Percentiles rank a stretch among this genome's conserved stretches.
phyloP scores from a whole-genome alignment of 1,284 basidiomycete species.

The Ganoderma leucocontextum region DNA sequence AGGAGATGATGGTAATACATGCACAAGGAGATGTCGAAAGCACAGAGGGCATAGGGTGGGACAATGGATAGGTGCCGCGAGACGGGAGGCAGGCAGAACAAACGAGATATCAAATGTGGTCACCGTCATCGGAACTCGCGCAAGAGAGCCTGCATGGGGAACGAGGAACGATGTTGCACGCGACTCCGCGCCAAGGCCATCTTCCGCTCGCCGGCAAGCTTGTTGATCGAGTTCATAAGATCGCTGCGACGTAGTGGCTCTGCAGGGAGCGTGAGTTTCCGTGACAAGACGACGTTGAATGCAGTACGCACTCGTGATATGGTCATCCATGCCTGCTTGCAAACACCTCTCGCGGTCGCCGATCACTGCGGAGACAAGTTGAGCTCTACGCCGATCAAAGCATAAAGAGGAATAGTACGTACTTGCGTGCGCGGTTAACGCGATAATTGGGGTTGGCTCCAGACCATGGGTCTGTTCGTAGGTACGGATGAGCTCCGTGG shows the following conservation, averaged over 20 bases:
- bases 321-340: conserved; percentile 88
- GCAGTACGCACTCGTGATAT: conserved; percentile 74
- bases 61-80: conserved; percentile 4
- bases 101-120: background rate
- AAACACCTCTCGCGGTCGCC: conserved; percentile 94
- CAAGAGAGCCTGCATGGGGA: conserved; percentile 34
- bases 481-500: conserved; percentile 81
- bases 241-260: conserved; percentile 81
- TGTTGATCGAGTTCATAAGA: conserved; percentile 80
- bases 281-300: background rate
- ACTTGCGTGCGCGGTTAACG: conserved; percentile 93
- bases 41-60: conserved; percentile 11
- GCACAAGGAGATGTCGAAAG: conserved; percentile 15
- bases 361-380: conserved; percentile 70
- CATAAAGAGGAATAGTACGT: conserved; percentile 43
- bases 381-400: background rate
- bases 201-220: conserved; percentile 63
- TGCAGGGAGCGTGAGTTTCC: conserved; percentile 41
- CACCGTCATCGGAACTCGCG: conserved; percentile 37
- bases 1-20: conserved; percentile 34
- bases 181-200: conserved; percentile 35
- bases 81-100: background rate
- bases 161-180: conserved; percentile 32
- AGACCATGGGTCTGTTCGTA: conserved; percentile 84
- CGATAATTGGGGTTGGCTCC: conserved; percentile 90